A percentile compares a stretch with the other conserved stretches of the same genome.
phyloP scores from a whole-genome alignment of 495 filamentous ascomycete genomes.

The Annulohypoxylon bovei region DNA sequence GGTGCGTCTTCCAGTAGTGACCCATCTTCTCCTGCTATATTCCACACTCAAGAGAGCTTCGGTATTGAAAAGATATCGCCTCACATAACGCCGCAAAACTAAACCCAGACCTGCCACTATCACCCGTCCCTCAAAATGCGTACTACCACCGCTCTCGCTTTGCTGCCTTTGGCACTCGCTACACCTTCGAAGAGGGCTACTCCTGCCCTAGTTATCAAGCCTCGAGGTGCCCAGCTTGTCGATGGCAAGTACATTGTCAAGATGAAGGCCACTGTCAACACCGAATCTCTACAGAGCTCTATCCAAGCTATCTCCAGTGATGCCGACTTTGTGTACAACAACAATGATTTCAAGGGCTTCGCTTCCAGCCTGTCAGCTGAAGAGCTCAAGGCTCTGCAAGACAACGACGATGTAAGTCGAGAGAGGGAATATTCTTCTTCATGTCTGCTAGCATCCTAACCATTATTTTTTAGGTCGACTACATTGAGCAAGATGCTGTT shows the following conservation, averaged over 20 bases:
- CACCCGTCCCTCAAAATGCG: slow-evolving; percentile 38
- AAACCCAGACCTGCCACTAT: background rate
- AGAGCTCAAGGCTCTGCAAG: slow-evolving; percentile 53
- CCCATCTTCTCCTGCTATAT: slow-evolving; percentile 14
- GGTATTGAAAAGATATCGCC: background rate
- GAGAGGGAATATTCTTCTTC: background rate
- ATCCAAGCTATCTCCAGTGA: slow-evolving; percentile 46
- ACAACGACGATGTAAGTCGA: slow-evolving; percentile 50
- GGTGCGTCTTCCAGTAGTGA: background rate
- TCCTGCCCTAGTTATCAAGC: slow-evolving; percentile 43
- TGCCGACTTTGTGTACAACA: slow-evolving; percentile 54
- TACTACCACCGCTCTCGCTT: slow-evolving; percentile 36
- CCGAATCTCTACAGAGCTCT: slow-evolving; percentile 46
- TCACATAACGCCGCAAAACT: slow-evolving; percentile 1
- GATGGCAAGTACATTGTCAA: slow-evolving; percentile 57
- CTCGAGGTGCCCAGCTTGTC: slow-evolving; percentile 45
- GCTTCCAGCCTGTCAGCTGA: slow-evolving; percentile 50
- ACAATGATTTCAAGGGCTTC: slow-evolving; percentile 56
- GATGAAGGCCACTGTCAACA: slow-evolving; percentile 47
- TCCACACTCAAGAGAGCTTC: slow-evolving; percentile 14
- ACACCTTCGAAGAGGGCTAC: slow-evolving; percentile 41
- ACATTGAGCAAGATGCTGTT: slow-evolving; percentile 61
- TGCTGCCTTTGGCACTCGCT: slow-evolving; percentile 46
- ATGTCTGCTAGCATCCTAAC: slow-evolving; percentile 8
- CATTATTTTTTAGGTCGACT: slow-evolving; percentile 52